Conservation (phyloP, 768 basidiomycete species). For the Collybia sp. region DNA sequence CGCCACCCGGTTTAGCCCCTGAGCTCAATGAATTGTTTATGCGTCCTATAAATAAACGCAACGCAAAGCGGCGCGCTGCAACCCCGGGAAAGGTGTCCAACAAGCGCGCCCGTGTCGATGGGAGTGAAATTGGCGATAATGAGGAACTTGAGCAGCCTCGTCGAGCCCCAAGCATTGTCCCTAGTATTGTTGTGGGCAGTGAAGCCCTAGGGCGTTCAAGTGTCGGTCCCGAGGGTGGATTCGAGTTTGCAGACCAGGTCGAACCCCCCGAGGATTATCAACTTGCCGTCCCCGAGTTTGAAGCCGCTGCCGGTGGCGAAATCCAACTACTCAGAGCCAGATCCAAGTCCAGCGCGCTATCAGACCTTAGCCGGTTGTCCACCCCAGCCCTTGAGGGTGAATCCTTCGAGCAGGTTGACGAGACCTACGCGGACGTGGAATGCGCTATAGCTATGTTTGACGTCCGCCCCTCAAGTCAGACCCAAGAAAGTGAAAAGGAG, state of each 20-base stretch:
- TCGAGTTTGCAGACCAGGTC: conserved; percentile 60
- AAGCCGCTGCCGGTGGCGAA: conserved; percentile 15
- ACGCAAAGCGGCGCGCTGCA: conserved; percentile 56
- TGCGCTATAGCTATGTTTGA: conserved; percentile 87
- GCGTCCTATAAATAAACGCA: conserved; percentile 52
- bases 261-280: conserved; percentile 63
- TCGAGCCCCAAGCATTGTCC: conserved; percentile 60
- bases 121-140: conserved; percentile 42
- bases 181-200: conserved; percentile 53
- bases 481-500: conserved; percentile 40
- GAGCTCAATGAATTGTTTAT: conserved; percentile 84
- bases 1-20: conserved; percentile 78
- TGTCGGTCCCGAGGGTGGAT: conserved; percentile 47
- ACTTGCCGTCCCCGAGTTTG: conserved; percentile 58
- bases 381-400: conserved; percentile 58
- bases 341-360: conserved; percentile 45
- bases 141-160: conserved; percentile 71
- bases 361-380: conserved; percentile 58
- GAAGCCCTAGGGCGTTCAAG: conserved; percentile 52
- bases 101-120: conserved; percentile 56
- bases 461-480: conserved; percentile 48
- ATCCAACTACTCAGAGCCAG: conserved; percentile 20
- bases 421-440: conserved; percentile 59
- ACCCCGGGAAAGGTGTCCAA: conserved; percentile 56
- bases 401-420: conserved; percentile 53